Base-by-base conservation (phyloP, 2,329 filamentous ascomycete species). In the Amphichorda felina region DNA sequence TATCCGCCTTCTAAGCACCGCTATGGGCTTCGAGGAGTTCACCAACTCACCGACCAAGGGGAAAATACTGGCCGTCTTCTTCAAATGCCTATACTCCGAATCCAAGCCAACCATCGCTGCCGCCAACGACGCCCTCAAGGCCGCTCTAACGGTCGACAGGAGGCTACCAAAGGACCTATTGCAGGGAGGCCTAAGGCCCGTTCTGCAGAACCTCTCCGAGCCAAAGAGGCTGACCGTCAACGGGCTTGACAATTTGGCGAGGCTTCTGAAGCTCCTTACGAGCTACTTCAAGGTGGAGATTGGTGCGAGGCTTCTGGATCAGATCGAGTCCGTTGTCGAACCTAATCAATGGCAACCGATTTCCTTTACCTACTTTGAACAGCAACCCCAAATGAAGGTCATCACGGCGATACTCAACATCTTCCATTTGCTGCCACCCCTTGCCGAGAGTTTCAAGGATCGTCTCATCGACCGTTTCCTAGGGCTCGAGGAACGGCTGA, bases 211-310 rank as follows among this genome's bases (percentile, higher is more conserved):
- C 51, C 71, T 99, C 3, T 89, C 94, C 45, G 91, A 98, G 50
- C 83, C 89, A 0, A 86, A 94, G 54, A 80, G 89, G 38, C 66
- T 99, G 15, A 94, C 79, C 15, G 83, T 89, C 0, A 82, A 88
- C 47, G 88, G 88, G 3, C 66, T 99, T 4, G 88, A 96, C 53
- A 94, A 94, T 18, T 65, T 99, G 22, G 88, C 88, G 14, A 78
- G 89, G 27, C 68, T 99, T 2, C 61, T 99, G 40, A 89, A 91
- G 43, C 68, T 99, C 2, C 66, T 99, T 14, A 98, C 89, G 0
- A 96, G 91, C 40, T 98, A 98, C 56, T 99, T 99, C 61, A 99
- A 98, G 59, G 88, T 96, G 1, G 91, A 98, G 54, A 98, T 99
- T 36, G 93, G 91, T 6, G 75, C 85, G 16, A 76, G 91, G 17